Evolutionary conservation across 768 basidiomycete genomes (phyloP), one percentile per base, ranked within the genome.

Genomic region (Daedaleopsis nitida): DNA sequence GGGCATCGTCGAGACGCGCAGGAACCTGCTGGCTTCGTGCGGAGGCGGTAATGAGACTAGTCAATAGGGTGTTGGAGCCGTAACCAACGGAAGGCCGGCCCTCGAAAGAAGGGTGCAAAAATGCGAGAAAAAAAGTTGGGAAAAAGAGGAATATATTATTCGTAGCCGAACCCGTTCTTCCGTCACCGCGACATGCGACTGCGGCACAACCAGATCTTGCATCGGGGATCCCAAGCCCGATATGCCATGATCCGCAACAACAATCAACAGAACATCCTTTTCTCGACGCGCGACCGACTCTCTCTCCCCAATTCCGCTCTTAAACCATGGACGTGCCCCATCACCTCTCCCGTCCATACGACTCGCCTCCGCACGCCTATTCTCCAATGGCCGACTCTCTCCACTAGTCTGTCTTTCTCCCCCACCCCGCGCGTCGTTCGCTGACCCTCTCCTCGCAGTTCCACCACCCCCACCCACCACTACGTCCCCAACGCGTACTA

Each of bases 221-320:
- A 66, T 72, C 69, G 65, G 67, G 64, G 62, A 67, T 72, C 61
- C 54, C 47, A 51, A 64, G 56, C 73, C 72, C 71, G 72, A 73
- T 74, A 65, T 65, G 71, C 70, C 65, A 68, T 73, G 74, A 75
- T 75, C 74, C 73, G 74, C 71, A 67, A 65, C 65, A 70, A 69
- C 72, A 72, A 69, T 67, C 68, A 69, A 65, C 63, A 62, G 51
- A 58, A 34, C 55, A 50, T 51, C 60, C 59, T 59, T 63, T 62
- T 65, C 66, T 66, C 66, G 62, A 59, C 62, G 48, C 57, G 63
- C 65, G 60, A 52, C 60, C 51, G 53, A 59, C 63, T 58, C 67
- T 64, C 57, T 64, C 60, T 66, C 61, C 58, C 66, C 63, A 60
- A 43, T 58, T 57, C 58, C 63, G 61, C 59, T 67, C 63, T 68